These are phyloP conservation scores for Termitomyces sp. DNA, from an alignment of 768 basidiomycete species.

Conservation along the genomic window DNA sequence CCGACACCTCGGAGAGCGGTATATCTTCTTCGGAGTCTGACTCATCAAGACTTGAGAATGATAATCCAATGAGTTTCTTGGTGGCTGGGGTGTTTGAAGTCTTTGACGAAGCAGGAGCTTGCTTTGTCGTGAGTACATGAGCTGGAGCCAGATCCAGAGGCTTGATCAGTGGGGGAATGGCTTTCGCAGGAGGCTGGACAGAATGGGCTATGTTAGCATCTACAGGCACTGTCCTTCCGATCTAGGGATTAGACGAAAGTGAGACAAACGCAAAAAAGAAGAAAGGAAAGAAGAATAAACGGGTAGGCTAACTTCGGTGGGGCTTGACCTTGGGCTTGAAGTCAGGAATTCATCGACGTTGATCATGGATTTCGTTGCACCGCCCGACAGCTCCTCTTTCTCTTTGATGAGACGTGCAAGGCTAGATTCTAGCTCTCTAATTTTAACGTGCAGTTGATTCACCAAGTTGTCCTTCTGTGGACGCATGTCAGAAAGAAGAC, in stretches of 20 bases:
- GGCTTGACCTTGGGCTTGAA: constrained; percentile 22
- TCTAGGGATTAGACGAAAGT: background rate
- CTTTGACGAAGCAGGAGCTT: background rate
- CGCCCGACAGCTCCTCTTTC: constrained; percentile 21
- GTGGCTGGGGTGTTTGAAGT: background rate
- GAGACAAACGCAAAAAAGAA: background rate
- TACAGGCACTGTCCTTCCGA: background rate
- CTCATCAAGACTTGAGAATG: constrained; percentile 7
- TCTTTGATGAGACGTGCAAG: constrained; percentile 40
- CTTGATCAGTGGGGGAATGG: background rate
- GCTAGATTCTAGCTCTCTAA: constrained; percentile 38
- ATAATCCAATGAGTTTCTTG: background rate
- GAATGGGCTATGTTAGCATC: background rate
- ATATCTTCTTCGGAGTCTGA: constrained; percentile 14
- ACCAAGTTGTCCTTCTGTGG: constrained; percentile 33
- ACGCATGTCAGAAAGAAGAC: background rate
- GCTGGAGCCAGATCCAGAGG: background rate
- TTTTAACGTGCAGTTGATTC: constrained; percentile 35
- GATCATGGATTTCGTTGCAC: constrained; percentile 29
- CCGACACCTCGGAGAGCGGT: constrained; percentile 11
- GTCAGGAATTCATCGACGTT: constrained; percentile 34
- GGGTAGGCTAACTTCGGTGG: background rate
- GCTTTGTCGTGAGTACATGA: background rate
- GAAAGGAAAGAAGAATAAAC: background rate
- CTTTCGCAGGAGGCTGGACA: background rate